phyloP scores from a whole-genome alignment of 2,329 filamentous ascomycete species.

The Ceratocystis albifundus region DNA sequence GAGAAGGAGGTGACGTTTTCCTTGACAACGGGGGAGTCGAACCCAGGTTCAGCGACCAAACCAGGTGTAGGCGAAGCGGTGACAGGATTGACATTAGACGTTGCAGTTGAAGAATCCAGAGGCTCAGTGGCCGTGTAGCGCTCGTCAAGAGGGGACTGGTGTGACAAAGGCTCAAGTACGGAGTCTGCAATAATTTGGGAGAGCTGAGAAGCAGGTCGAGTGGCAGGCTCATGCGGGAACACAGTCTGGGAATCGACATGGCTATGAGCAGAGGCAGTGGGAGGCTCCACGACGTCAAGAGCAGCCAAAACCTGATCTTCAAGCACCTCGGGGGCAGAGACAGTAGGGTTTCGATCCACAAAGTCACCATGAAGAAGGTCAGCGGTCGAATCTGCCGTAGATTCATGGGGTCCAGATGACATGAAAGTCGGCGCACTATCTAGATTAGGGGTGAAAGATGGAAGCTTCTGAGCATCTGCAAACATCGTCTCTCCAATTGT shows the following conservation, averaged over 20 bases:
- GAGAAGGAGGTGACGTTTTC: neutral
- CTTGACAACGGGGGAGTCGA: slow-evolving; percentile 11
- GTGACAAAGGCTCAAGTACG: neutral
- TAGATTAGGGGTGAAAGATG: neutral
- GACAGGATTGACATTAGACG: neutral
- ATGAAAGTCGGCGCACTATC: neutral
- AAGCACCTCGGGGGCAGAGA: too few relatives aligned
- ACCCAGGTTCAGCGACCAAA: neutral
- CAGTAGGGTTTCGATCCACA: neutral
- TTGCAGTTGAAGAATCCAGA: neutral
- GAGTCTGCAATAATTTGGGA: neutral
- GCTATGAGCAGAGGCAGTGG: neutral
- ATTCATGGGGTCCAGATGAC: neutral
- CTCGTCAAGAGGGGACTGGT: neutral
- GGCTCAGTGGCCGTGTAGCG: neutral
- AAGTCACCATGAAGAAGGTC: neutral
- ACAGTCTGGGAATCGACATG: neutral
- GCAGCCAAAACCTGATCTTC: neutral
- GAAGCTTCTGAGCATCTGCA: neutral
- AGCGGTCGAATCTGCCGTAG: neutral
- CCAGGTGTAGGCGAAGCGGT: neutral
- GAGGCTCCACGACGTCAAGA: neutral
- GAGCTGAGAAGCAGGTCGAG: neutral
- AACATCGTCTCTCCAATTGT: neutral
- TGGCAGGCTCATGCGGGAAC: neutral